Evolutionary conservation across 108 stramenopile genomes (phyloP).

Genomic region (Nitzschia sp.): DNA sequence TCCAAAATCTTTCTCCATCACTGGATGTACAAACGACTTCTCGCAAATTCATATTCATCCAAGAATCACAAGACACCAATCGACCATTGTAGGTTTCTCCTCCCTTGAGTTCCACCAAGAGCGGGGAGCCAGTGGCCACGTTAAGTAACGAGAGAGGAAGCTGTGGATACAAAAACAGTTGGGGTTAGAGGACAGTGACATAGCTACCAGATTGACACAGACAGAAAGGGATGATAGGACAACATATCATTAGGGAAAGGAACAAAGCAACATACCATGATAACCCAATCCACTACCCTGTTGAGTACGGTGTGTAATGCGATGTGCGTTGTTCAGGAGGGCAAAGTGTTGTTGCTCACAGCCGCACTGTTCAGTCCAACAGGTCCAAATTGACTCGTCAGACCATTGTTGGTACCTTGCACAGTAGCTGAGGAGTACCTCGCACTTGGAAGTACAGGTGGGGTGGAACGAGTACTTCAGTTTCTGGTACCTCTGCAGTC

Average conservation of each 20-base stretch:
- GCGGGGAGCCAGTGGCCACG: constrained; percentile 88
- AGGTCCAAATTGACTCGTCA: too few relatives aligned
- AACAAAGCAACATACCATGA: neutral
- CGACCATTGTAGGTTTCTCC: constrained; percentile 99
- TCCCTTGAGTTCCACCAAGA: constrained; percentile 97
- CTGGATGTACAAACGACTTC: constrained; percentile 95
- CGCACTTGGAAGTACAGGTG: too few relatives aligned
- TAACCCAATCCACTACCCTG: too few relatives aligned
- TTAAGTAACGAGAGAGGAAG: constrained; percentile 91
- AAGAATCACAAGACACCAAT: constrained; percentile 91
- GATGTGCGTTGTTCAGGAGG: too few relatives aligned
- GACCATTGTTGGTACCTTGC: too few relatives aligned
- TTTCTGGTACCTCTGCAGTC: too few relatives aligned
- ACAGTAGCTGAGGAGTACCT: too few relatives aligned
- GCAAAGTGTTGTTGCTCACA: too few relatives aligned
- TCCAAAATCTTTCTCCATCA: constrained; percentile 94
- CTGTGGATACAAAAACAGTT: constrained; percentile 34
- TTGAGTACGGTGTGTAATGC: too few relatives aligned
- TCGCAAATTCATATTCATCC: constrained; percentile 97
- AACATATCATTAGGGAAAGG: neutral
- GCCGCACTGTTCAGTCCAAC: too few relatives aligned
- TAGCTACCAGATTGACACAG: neutral
- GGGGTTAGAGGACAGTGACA: neutral
- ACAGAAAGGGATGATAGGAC: neutral
- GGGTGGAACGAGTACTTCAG: too few relatives aligned